Evolutionary conservation across 495 filamentous ascomycete genomes (phyloP), one percentile per base, ranked within the genome.

Genomic region (Penicillium parvum): DNA sequence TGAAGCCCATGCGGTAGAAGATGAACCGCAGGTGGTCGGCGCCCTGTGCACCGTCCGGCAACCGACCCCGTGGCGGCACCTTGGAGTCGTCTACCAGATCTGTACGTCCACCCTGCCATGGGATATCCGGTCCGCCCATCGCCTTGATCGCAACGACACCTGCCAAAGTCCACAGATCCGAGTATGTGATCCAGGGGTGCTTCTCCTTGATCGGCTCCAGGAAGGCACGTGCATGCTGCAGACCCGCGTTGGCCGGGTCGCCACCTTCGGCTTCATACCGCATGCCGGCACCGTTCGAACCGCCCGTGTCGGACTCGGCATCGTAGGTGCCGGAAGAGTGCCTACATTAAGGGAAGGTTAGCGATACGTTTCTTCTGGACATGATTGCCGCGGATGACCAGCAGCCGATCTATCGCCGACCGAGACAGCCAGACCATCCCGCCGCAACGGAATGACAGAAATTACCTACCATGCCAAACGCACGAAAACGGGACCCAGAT

Each of bases 1-100:
- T 70, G 63, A 82, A 82, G n/a, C 79, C 77, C 79, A 82, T 82
- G 17, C 77, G 72, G 53, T 74, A 65, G 59, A 82, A 82, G 55
- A 84, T 72, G 47, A 59, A 60, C 2, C 79, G 69, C 34, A 84
- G 49, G 50, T 84, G 77, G 17, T 76, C 76, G 14, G 77, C 68
- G 25, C 78, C 80, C 40, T 72, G 68, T 2, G 79, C 70, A n/a
- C 59, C 78, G 47, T 82, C 79, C 1, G 79, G 80, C 11, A 82
- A 58, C 2, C 80, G 60, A 1, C 78, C 79, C 0, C 75, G 68
- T 6, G 78, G 75, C 1, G 77, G 76, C 3, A 81, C 59, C 48
- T 78, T 75, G 45, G 53, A 65, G 50, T 81, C 77, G 44, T 77
- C 75, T 11, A 78, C 68, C 50, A 70, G 68, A 48, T 83, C 79